Conservation (phyloP, 2,329 filamentous ascomycete species). For the Massarina eburnea region DNA sequence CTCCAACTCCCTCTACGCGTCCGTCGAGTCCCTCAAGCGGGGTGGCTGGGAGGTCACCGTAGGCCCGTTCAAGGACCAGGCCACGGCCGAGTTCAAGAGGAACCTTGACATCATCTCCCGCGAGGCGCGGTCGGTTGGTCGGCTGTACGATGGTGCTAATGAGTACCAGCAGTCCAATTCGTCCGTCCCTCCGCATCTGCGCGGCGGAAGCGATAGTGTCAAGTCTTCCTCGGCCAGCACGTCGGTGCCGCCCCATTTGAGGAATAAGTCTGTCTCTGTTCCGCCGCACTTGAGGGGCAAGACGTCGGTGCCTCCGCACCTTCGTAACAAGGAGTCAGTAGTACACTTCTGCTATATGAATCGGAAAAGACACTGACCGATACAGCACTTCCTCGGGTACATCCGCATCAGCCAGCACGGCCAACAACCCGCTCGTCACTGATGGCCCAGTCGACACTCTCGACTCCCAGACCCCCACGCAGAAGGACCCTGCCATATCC, state of each 20-base stretch:
- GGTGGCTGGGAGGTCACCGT: slow-evolving; percentile 20
- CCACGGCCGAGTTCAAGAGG: slow-evolving; percentile 12
- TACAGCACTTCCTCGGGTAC: not conserved
- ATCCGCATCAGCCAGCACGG: not conserved
- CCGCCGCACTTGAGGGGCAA: slow-evolving; percentile 8
- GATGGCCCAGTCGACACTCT: slow-evolving; percentile 22
- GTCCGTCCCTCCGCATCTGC: slow-evolving; percentile 10
- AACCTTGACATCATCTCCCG: slow-evolving; percentile 20
- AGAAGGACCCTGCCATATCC: slow-evolving; percentile 15
- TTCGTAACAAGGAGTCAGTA: slow-evolving; percentile 12
- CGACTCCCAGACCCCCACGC: slow-evolving; percentile 2
- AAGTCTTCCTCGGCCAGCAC: too few species aligned
- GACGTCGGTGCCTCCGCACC: slow-evolving; percentile 20
- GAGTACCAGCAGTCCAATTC: slow-evolving; percentile 5
- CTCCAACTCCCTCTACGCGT: slow-evolving; percentile 17
- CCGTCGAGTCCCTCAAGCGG: slow-evolving; percentile 23
- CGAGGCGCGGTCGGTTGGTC: slow-evolving; percentile 8
- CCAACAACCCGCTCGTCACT: slow-evolving; percentile 15
- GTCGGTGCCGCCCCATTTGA: not conserved
- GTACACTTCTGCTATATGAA: slow-evolving; percentile 1
- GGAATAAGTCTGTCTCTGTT: too few species aligned
- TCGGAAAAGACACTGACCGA: slow-evolving; percentile 1
- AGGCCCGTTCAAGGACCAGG: slow-evolving; percentile 16
- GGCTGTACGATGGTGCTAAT: slow-evolving; percentile 10
- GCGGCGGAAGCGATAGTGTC: not conserved